Percentiles rank a stretch among this genome's conserved stretches.
Conservation (phyloP, 352 stramenopile genomes). For the Pythium brachiatum region DNA sequence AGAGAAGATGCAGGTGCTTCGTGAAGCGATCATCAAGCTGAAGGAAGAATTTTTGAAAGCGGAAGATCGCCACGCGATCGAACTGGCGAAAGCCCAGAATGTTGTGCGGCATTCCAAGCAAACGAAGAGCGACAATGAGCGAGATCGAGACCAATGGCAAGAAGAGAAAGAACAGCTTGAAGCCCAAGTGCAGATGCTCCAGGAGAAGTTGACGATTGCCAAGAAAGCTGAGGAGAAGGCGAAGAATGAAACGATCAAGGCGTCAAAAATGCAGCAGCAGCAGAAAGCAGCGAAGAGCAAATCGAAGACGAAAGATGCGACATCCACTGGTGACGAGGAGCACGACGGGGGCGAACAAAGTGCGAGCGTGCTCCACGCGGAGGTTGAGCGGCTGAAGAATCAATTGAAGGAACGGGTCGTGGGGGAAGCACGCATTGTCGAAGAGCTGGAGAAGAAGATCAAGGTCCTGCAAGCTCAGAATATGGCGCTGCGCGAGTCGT, state of each 20-base stretch:
- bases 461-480: constrained; percentile 81
- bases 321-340: background rate
- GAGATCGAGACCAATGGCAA: constrained; percentile 37
- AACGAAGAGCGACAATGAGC: constrained; percentile 38
- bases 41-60: constrained; percentile 89
- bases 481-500: constrained; percentile 57
- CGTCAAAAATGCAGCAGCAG: constrained; percentile 24
- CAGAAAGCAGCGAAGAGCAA: constrained; percentile 17
- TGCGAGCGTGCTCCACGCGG: constrained; percentile 26
- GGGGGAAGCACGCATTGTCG: constrained; percentile 39
- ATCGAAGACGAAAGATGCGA: background rate
- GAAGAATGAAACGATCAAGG: constrained; percentile 17
- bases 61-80: constrained; percentile 75
- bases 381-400: constrained; percentile 54
- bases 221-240: constrained; percentile 29
- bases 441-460: constrained; percentile 65
- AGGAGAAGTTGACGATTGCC: constrained; percentile 53
- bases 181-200: constrained; percentile 55
- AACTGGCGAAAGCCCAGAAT: constrained; percentile 57
- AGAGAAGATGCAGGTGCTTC: constrained; percentile 60
- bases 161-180: constrained; percentile 56
- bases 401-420: constrained; percentile 59
- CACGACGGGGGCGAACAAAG: constrained; percentile 1
- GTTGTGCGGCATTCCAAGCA: constrained; percentile 34
- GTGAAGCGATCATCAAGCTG: constrained; percentile 80